These are phyloP conservation scores for Ensete ventricosum DNA, from an alignment of 176 grass and related monocot species.

Conservation along the genomic window DNA sequence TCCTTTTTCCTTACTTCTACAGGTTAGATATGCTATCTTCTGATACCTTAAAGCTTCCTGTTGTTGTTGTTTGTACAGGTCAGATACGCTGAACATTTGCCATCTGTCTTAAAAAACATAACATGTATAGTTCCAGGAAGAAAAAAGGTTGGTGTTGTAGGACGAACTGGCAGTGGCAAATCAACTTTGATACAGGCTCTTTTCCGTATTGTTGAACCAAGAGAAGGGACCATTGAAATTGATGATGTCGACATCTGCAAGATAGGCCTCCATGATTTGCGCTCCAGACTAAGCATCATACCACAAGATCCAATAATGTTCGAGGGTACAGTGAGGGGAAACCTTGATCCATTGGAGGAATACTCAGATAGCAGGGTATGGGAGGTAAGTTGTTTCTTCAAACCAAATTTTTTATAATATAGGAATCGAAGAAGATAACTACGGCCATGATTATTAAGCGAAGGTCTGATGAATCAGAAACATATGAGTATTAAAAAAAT, in stretches of 20 bases:
- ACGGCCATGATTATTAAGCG: background rate
- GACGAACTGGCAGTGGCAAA: constrained; percentile 84
- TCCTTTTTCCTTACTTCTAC: background rate
- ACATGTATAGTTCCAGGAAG: constrained; percentile 83
- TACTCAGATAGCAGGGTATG: constrained; percentile 64
- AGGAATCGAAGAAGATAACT: background rate
- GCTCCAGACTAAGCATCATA: constrained; percentile 79
- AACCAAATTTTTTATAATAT: constrained; percentile 9
- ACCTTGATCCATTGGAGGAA: constrained; percentile 83
- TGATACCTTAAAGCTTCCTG: background rate
- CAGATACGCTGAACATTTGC: constrained; percentile 87
- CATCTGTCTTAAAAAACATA: constrained; percentile 81
- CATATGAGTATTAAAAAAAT: background rate
- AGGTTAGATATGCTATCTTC: background rate
- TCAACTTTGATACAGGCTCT: constrained; percentile 86
- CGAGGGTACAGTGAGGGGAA: constrained; percentile 75
- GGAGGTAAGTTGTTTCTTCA: constrained; percentile 52
- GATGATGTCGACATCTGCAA: constrained; percentile 73
- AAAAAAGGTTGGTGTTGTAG: constrained; percentile 88
- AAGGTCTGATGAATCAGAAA: background rate
- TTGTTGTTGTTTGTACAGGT: constrained; percentile 50
- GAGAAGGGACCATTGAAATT: constrained; percentile 67
- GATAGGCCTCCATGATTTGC: constrained; percentile 87
- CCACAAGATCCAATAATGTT: constrained; percentile 94
- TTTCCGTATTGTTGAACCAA: constrained; percentile 80